Conservation (phyloP, 306 rosid species). For the Prunus fruticosa region DNA sequence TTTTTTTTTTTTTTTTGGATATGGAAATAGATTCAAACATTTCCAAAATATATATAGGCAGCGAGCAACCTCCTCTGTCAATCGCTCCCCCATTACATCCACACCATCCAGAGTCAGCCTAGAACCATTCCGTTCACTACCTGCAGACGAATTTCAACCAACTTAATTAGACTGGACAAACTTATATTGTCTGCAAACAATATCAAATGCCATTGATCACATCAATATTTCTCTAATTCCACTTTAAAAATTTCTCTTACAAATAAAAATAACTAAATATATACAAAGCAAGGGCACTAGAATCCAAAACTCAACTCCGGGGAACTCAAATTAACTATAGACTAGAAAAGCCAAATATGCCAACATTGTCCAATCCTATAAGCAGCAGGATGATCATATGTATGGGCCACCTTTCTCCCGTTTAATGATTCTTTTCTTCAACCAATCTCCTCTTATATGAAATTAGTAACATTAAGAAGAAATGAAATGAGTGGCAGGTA, state of each 20-base stretch:
- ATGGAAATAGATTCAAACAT: constrained; percentile 8
- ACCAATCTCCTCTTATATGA: background rate
- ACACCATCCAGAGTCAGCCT: constrained; percentile 81
- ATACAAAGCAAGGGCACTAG: background rate
- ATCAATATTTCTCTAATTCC: background rate
- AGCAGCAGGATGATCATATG: background rate
- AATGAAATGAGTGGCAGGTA: background rate
- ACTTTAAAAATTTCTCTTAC: background rate
- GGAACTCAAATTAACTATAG: background rate
- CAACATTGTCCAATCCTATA: background rate
- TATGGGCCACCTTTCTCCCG: background rate
- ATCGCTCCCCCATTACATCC: constrained; percentile 94
- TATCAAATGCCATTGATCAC: background rate
- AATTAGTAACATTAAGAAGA: background rate
- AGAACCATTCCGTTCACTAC: constrained; percentile 87
- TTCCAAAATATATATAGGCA: constrained; percentile 12
- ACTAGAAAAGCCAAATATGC: background rate
- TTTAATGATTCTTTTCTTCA: background rate
- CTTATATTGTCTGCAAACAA: background rate
- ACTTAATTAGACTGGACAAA: constrained; percentile 1
- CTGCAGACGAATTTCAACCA: constrained; percentile 37
- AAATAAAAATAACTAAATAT: background rate
- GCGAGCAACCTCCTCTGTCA: constrained; percentile 71
- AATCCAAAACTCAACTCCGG: constrained; percentile 4
- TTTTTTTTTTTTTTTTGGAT: background rate